Percentiles rank a stretch among this genome's conserved stretches.
Conservation (phyloP, 371 early-diverging fungal genomes). For the Mortierella sp. region DNA sequence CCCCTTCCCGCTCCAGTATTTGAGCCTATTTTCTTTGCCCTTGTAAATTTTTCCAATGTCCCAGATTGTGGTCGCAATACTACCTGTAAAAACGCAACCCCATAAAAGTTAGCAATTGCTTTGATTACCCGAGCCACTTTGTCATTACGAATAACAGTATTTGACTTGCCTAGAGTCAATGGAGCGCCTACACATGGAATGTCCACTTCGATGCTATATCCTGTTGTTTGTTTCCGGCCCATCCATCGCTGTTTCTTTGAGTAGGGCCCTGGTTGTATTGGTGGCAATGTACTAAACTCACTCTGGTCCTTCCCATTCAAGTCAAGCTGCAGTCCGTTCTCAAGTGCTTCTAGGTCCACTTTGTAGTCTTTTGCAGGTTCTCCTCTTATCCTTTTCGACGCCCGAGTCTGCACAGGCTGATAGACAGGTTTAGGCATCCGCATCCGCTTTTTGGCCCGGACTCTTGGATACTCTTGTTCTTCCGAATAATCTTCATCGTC, state of each 20-base stretch:
- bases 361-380: constrained; percentile 23
- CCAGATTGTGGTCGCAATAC: constrained; percentile 57
- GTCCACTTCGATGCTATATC: constrained; percentile 25
- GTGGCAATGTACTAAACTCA: constrained; percentile 6
- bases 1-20: constrained; percentile 55
- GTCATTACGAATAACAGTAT: background rate
- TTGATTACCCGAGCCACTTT: background rate
- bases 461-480: background rate
- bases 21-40: constrained; percentile 40
- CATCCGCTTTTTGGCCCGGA: constrained; percentile 6
- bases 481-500: constrained; percentile 19
- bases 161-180: constrained; percentile 38
- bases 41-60: constrained; percentile 46
- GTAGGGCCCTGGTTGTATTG: constrained; percentile 20
- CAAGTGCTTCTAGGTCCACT: constrained; percentile 36
- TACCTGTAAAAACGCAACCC: constrained; percentile 15
- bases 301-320: constrained; percentile 7
- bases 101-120: background rate
- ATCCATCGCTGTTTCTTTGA: constrained; percentile 36
- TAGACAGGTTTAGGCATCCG: background rate
- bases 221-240: constrained; percentile 44
- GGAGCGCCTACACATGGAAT: constrained; percentile 23
- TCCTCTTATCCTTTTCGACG: constrained; percentile 54
- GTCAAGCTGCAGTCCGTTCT: constrained; percentile 19
- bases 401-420: constrained; percentile 20